phyloP scores from a whole-genome alignment of 2,329 filamentous ascomycete genomes.

The Aspergillus udagawae region DNA sequence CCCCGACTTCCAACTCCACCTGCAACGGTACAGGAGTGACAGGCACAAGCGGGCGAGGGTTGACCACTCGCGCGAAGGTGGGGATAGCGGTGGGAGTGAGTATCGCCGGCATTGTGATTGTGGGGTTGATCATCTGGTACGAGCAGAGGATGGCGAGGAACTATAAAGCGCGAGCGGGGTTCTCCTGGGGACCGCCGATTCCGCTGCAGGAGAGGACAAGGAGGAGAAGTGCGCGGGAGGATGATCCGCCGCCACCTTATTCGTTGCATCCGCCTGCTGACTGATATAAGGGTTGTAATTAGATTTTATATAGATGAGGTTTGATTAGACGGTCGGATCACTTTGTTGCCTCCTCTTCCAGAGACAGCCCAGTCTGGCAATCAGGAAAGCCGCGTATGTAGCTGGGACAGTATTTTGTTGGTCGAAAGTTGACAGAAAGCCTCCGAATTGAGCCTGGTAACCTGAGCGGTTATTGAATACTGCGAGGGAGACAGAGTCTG shows the following conservation, averaged over 20 bases:
- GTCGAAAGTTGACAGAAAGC: no score
- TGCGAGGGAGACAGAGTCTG: no score
- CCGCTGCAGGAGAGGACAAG: background rate
- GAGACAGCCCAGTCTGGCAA: no score
- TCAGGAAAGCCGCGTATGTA: no score
- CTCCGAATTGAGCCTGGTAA: no score
- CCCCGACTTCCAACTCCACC: background rate
- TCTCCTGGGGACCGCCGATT: background rate
- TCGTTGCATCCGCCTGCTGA: background rate
- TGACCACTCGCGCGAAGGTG: background rate
- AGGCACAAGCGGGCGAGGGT: background rate
- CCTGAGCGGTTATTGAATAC: no score
- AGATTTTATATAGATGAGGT: background rate
- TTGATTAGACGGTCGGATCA: background rate
- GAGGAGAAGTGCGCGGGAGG: background rate
- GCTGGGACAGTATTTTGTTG: no score
- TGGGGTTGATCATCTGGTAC: background rate
- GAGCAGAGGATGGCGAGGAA: background rate
- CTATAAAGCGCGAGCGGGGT: background rate
- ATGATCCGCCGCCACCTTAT: background rate
- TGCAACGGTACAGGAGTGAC: background rate
- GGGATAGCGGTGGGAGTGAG: background rate
- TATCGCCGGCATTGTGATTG: background rate
- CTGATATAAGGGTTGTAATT: background rate
- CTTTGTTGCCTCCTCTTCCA: no score